Evolutionary conservation across 1,284 basidiomycete genomes (phyloP), one percentile per base, ranked within the genome.

Genomic region (Ustilago trichophora): DNA sequence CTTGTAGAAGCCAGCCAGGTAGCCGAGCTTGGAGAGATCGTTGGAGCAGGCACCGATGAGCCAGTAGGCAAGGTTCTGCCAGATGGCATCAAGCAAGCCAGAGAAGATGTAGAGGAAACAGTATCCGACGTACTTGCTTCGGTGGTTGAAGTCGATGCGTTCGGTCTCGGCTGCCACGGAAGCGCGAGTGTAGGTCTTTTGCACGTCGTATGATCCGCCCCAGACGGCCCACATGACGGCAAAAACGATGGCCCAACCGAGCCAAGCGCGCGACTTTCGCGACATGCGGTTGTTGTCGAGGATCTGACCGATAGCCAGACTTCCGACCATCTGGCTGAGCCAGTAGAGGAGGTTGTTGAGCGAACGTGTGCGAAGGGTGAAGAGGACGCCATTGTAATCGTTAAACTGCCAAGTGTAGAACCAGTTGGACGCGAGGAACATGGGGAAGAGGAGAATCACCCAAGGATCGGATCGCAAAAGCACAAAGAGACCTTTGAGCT

Each of bases 291-390:
- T 62, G 41, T 44, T 59, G 60, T 76, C 75, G 19, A 75, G 56
- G 10, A 77, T 26, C 49, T 67, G 60, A 22, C 76, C 77, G 16
- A 80, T 45, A 21, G 62, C 32, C 22, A 73, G 27, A 21, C 68
- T 63, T 12, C 71, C 75, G 3, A 78, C 55, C 57, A 82, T 80
- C 55, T 83, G 82, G 25, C 78, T 74, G 9, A 77, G 63, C 82
- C 82, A 84, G 72, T 83, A 83, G 16, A 83, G 68, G 6, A 83
- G 59, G 13, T 73, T 74, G 75, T 82, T 82, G 64, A 83, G 82
- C 4, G 81, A 75, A 50, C 82, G 82, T 10, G 81, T 76, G n/a
- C 76, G 66, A n/a, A 74, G 69, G 12, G 72, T 64, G 38, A 72
- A 76, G 36, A 76, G 63, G 15, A 34, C 51, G 12, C 57, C 58